phyloP scores from a whole-genome alignment of 768 basidiomycete genomes.

The Tylopilus sp. region DNA sequence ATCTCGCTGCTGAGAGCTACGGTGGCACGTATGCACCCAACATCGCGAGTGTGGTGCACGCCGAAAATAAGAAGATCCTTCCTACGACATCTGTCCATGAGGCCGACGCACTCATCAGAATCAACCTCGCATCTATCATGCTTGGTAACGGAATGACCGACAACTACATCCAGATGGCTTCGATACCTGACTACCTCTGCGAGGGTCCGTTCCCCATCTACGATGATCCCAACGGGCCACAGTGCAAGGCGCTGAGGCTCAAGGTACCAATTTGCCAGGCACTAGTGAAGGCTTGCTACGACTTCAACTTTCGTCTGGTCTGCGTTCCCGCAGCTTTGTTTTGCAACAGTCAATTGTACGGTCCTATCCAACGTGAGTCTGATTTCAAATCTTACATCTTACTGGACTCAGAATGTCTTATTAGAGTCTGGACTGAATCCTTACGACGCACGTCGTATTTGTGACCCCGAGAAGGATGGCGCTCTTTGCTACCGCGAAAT shows the following conservation, averaged over 20 bases:
- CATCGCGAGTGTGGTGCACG: slow-evolving; percentile 79
- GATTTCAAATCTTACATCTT: neutral
- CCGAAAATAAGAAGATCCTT: slow-evolving; percentile 64
- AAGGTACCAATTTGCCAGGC: slow-evolving; percentile 75
- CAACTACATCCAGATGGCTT: slow-evolving; percentile 75
- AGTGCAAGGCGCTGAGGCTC: slow-evolving; percentile 57
- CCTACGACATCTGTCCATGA: slow-evolving; percentile 41
- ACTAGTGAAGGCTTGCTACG: slow-evolving; percentile 69
- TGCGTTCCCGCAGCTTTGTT: slow-evolving; percentile 76
- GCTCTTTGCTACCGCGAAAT: slow-evolving; percentile 77
- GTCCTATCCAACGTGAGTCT: slow-evolving; percentile 63
- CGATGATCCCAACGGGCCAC: slow-evolving; percentile 60
- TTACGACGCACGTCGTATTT: slow-evolving; percentile 80
- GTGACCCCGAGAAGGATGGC: slow-evolving; percentile 69
- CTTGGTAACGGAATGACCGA: slow-evolving; percentile 89
- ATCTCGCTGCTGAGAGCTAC: slow-evolving; percentile 79
- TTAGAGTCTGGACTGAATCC: slow-evolving; percentile 76
- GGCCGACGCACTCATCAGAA: slow-evolving; percentile 45
- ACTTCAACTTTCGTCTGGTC: slow-evolving; percentile 52
- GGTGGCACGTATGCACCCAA: slow-evolving; percentile 80
- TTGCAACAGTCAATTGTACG: slow-evolving; percentile 73
- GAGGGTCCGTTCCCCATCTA: slow-evolving; percentile 81
- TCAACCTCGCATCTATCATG: slow-evolving; percentile 82
- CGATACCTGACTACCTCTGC: slow-evolving; percentile 81
- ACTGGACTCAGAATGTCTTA: neutral